These are phyloP conservation scores for Heterobasidion annosum DNA, from an alignment of 1,284 basidiomycete species.

Conservation along the genomic window DNA sequence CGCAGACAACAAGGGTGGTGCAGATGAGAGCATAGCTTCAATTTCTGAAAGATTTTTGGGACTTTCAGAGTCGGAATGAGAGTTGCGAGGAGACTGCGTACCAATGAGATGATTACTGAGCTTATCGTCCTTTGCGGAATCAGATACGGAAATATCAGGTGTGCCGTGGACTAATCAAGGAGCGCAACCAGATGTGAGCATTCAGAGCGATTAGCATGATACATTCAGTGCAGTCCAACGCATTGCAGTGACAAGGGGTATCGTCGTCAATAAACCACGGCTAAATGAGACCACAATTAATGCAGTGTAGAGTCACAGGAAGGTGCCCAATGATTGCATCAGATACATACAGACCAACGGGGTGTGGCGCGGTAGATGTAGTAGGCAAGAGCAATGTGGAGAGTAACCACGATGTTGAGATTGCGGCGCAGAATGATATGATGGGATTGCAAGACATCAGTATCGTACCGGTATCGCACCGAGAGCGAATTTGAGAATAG, in stretches of 20 bases:
- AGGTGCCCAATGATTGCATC: too few species aligned
- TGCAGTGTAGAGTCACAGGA: too few species aligned
- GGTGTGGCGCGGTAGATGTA: background rate
- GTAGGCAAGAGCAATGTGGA: background rate
- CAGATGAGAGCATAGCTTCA: constrained; percentile 19
- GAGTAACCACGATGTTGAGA: background rate
- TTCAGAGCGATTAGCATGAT: background rate
- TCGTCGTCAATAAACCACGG: too few species aligned
- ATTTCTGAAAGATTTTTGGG: constrained; percentile 21
- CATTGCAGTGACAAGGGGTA: background rate
- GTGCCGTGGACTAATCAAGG: constrained; percentile 50
- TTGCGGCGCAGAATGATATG: background rate
- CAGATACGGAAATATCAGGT: constrained; percentile 29
- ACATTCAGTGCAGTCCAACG: background rate
- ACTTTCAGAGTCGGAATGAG: background rate
- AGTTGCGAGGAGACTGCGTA: constrained; percentile 20
- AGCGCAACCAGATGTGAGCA: background rate
- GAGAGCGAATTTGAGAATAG: background rate
- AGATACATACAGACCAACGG: too few species aligned
- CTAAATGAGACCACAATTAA: too few species aligned
- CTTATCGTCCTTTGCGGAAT: constrained; percentile 33
- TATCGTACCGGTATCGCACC: background rate
- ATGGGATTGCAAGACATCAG: background rate
- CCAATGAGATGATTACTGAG: constrained; percentile 56
- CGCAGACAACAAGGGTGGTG: constrained; percentile 9